phyloP scores from a whole-genome alignment of 495 filamentous ascomycete genomes.

The Trichoderma asperelloides region DNA sequence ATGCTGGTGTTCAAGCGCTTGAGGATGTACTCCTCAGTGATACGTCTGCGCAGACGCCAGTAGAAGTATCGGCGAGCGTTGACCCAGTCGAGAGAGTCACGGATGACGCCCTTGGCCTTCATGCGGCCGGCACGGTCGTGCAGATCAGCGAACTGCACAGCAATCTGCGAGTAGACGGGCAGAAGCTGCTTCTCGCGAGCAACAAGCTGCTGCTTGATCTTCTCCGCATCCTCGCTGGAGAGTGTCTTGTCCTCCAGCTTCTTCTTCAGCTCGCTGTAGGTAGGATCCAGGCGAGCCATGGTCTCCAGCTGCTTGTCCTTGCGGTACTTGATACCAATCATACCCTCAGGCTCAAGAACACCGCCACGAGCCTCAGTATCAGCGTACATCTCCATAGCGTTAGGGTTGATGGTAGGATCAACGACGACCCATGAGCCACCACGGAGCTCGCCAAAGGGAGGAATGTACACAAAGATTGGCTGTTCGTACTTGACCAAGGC shows the following conservation, averaged over 20 bases:
- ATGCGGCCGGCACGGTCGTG: constrained; percentile 97
- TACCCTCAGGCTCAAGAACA: constrained; percentile 96
- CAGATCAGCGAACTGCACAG: constrained; percentile 90
- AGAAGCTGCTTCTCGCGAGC: constrained; percentile 81
- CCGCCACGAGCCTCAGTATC: constrained; percentile 92
- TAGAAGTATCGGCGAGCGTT: constrained; percentile 98
- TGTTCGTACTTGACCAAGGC: constrained; percentile 97
- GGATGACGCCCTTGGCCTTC: constrained; percentile 93
- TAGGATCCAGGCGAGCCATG: constrained; percentile 86
- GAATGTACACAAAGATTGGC: constrained; percentile 97
- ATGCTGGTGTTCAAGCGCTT: constrained; percentile 65
- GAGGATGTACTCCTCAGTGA: constrained; percentile 94
- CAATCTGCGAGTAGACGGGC: constrained; percentile 87
- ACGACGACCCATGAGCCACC: constrained; percentile 99
- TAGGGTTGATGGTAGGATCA: constrained; percentile 93
- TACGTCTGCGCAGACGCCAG: constrained; percentile 93
- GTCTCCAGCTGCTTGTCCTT: constrained; percentile 96
- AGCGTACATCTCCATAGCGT: constrained; percentile 99
- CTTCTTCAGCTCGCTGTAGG: constrained; percentile 75
- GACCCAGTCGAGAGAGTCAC: constrained; percentile 72
- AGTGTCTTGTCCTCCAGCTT: constrained; percentile 58
- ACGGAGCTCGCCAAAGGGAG: constrained; percentile 90
- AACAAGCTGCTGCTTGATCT: constrained; percentile 78
- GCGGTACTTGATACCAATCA: constrained; percentile 95
- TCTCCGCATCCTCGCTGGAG: constrained; percentile 59